These are phyloP conservation scores for Darksidea phi DNA, from an alignment of 495 filamentous ascomycete species.

Conservation along the genomic window DNA sequence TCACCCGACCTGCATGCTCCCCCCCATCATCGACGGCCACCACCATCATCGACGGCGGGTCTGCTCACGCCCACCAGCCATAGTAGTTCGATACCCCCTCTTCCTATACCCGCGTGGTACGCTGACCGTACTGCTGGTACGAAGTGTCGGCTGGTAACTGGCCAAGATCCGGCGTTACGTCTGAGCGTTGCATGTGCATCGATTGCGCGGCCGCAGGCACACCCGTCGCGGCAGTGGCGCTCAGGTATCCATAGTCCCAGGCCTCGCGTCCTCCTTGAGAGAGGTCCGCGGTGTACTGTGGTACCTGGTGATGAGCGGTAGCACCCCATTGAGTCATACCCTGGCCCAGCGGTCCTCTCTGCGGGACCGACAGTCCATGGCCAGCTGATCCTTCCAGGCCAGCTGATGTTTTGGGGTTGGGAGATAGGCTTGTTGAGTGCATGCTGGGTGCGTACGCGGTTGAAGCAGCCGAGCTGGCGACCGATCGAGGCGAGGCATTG, in stretches of 20 bases:
- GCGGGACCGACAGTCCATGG: slow-evolving; percentile 27
- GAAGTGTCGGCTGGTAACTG: slow-evolving; percentile 27
- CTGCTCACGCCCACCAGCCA: slow-evolving; percentile 14
- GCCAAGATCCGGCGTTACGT: slow-evolving; percentile 23
- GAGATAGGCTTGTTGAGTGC: slow-evolving; percentile 32
- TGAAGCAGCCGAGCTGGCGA: slow-evolving; percentile 26
- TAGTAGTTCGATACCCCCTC: neutral
- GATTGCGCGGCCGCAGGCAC: slow-evolving; percentile 32
- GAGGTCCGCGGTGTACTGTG: slow-evolving; percentile 27
- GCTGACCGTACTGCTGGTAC: slow-evolving; percentile 36
- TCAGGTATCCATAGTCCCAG: slow-evolving; percentile 35
- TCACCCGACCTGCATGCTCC: slow-evolving; percentile 24
- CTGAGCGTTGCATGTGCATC: slow-evolving; percentile 34
- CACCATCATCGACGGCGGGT: too few relatives aligned
- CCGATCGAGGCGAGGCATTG: slow-evolving; percentile 32
- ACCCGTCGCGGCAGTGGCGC: slow-evolving; percentile 21
- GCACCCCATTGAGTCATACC: slow-evolving; percentile 35
- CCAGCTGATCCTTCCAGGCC: slow-evolving; percentile 35
- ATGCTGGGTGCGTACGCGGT: slow-evolving; percentile 30
- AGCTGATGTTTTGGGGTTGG: slow-evolving; percentile 32
- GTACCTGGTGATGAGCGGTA: slow-evolving; percentile 24
- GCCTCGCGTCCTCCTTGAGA: slow-evolving; percentile 22
- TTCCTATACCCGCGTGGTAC: slow-evolving; percentile 33
- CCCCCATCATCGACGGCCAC: too few relatives aligned
- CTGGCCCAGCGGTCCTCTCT: slow-evolving; percentile 21